A percentile compares a stretch with the other conserved stretches of the same genome.
Conservation (phyloP, 2,329 filamentous ascomycete genomes). For the Parascedosporium putredinis region DNA sequence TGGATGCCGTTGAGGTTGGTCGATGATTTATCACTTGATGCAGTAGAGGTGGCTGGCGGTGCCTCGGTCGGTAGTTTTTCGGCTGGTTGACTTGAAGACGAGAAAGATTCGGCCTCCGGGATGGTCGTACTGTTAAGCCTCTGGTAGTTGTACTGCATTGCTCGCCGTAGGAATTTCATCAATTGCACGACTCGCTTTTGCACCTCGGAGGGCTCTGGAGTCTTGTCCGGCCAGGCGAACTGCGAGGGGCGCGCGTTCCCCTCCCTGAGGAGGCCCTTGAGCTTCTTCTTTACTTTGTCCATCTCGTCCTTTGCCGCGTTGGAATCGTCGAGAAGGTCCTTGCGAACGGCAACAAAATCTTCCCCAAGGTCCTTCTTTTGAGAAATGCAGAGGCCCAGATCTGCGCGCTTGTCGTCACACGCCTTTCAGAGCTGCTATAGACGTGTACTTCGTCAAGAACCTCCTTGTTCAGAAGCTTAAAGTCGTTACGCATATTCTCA, state of each 20-base stretch:
- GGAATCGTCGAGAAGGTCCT: slow-evolving; percentile 91
- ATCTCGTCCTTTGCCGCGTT: slow-evolving; percentile 98
- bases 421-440: slow-evolving; percentile 89
- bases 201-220: slow-evolving; percentile 88
- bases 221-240: slow-evolving; percentile 95
- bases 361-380: slow-evolving; percentile 75
- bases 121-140: slow-evolving; percentile 62
- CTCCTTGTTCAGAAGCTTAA: slow-evolving; percentile 85
- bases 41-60: neutral
- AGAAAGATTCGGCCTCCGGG: slow-evolving; percentile 49
- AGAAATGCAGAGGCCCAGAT: slow-evolving; percentile 90
- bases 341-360: slow-evolving; percentile 82
- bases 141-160: slow-evolving; percentile 90
- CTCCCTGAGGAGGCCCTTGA: slow-evolving; percentile 83
- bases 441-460: slow-evolving; percentile 87
- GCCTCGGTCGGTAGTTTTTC: neutral
- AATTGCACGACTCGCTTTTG: slow-evolving; percentile 85
- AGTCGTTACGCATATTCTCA: slow-evolving; percentile 89
- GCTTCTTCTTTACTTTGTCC: slow-evolving; percentile 99
- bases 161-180: slow-evolving; percentile 92
- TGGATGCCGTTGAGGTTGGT: slow-evolving; percentile 55
- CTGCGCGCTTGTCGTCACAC: slow-evolving; percentile 90
- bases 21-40: slow-evolving; percentile 28
- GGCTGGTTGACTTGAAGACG: slow-evolving; percentile 20
- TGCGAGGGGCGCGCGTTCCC: slow-evolving; percentile 90